Evolutionary conservation across 805 yeast species (phyloP), one percentile per base, ranked within the genome.

Genomic region (Saturnispora dispora): DNA sequence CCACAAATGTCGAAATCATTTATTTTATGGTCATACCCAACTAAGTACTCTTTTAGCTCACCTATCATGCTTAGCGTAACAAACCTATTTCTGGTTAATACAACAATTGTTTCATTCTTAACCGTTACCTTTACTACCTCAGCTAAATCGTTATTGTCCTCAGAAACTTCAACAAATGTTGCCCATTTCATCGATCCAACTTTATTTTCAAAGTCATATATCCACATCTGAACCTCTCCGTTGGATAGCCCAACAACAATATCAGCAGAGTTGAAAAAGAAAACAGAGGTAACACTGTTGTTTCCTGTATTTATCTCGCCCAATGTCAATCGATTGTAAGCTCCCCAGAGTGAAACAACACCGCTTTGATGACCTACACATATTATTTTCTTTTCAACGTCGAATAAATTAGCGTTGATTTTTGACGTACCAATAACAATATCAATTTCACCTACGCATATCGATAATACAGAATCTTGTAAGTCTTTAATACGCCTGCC

Each of bases 331-430:
- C 60, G 52, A 2, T 59, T 60, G 25, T 67, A 59, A 30, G 69
- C 32, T 60, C 76, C 75, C 79, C 79, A 77, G 8, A 63, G 51
- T 0, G 73, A 65, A 4, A 77, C 58, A 4, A 51, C 52, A 2
- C 78, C 78, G 45, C 72, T 68, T 32, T 55, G 59, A 56, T 73
- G 64, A 1, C 74, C 85, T 2, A 74, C 76, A 25, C 70, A 62
- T 3, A 76, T 60, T 4, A 57, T 53, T 54, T 73, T 75, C 0
- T 73, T 80, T 7, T 62, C 65, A 18, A 78, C 74, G 28, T 76
- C 86, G 59, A 67, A 76, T 53, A 79, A 82, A 28, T 47, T 46
- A 5, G 43, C 52, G 17, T 41, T 37, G 13, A 22, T 11, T 23
- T 33, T 41, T n/a, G n/a, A 33, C 18, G 44, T 20, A 23, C 41